Conservation (phyloP, 345 rosid species). For the Raphanus sativus region DNA sequence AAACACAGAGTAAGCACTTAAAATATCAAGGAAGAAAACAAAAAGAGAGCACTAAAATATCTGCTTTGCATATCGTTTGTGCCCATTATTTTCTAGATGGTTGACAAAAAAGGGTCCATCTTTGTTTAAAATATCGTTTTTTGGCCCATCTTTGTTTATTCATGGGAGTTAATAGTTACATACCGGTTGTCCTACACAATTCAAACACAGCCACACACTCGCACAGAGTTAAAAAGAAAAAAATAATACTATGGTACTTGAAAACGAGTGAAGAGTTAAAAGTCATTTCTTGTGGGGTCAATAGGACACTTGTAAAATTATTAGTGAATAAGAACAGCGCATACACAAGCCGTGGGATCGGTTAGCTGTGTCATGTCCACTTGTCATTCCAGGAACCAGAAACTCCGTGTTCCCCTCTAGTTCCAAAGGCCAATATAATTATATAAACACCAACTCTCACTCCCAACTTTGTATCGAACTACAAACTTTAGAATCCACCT, state of each 20-base stretch:
- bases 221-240: background rate
- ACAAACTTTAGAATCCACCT: conserved; percentile 23
- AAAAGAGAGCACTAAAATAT: conserved; percentile 10
- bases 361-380: conserved; percentile 12
- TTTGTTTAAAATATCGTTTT: background rate
- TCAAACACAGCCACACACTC: conserved; percentile 14
- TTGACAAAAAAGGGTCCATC: background rate
- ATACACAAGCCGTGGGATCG: conserved; percentile 4
- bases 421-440: conserved; percentile 9
- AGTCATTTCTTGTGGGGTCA: background rate
- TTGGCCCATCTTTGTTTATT: background rate
- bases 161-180: background rate
- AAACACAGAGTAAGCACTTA: background rate
- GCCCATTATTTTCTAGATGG: background rate
- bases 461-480: background rate
- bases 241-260: background rate
- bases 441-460: conserved; percentile 21
- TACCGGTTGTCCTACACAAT: background rate
- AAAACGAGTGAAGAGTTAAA: conserved; percentile 14
- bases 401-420: conserved; percentile 15
- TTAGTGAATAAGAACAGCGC: background rate
- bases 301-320: background rate
- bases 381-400: conserved; percentile 8
- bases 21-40: conserved; percentile 5
- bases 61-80: background rate